Evolutionary conservation across 495 filamentous ascomycete species (phyloP), one percentile per base, ranked within the genome.

Genomic region (Podospora appendiculata): DNA sequence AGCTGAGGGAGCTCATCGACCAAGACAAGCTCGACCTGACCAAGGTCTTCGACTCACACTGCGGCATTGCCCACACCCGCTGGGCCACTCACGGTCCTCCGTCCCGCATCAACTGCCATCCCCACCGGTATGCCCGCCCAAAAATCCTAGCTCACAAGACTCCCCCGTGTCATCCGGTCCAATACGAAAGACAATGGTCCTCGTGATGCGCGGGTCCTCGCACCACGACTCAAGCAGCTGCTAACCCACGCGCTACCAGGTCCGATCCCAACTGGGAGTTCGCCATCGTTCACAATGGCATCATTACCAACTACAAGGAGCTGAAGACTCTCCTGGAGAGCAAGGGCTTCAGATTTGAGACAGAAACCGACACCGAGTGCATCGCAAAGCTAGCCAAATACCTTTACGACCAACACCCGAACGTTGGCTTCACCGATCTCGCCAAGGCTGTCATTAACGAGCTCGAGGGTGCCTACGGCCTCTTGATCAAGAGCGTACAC

Each of bases 231-330:
- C 25, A 25, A 25, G 25, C 25, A 11, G 32, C n/a, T 48, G 35
- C 45, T 45, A 19, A 25, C 25, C 25, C 5, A 2, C 25, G 2
- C 14, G 8, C 32, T 14, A 32, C 13, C 54, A 78, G 77, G 65
- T 80, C 77, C 42, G 93, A 98, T 65, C 83, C 86, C 61, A 87
- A 75, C 60, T 97, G 90, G 89, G 84, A 97, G 71, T 98, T 98
- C 68, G 81, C 90, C 53, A 87, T 98, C 60, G 92, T 96, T 41
- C 93, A 98, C 84, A 98, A 98, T 71, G 93, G 93, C 67, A 98
- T 98, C 79, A 98, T 98, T 76, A 98, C 93, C 76, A 98, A 98
- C 79, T 98, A 98, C 82, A 98, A 98, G 77, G 93, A 98, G 76
- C 75, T 98, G 60, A 95, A 92, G 83, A 87, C 87, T 51, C 79